These are phyloP conservation scores for Boletales sp. DNA, from an alignment of 768 basidiomycete species.

Conservation along the genomic window DNA sequence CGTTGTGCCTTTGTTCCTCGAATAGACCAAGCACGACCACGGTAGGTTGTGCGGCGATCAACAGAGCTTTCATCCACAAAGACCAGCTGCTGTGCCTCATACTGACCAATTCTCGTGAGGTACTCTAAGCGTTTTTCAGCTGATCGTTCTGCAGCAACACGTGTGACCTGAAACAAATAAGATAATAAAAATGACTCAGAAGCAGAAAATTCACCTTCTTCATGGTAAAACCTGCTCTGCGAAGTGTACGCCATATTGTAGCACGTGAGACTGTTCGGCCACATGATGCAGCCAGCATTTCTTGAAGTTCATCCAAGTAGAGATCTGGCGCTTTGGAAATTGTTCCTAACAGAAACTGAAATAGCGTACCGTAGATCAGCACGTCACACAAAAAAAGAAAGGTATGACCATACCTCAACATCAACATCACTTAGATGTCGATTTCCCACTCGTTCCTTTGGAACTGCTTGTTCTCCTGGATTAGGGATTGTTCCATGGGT, in stretches of 20 bases:
- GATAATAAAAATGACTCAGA: too few species aligned
- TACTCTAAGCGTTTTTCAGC: background rate
- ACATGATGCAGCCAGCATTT: background rate
- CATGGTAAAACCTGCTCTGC: background rate
- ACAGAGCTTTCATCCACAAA: background rate
- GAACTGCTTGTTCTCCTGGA: too few species aligned
- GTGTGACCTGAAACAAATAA: background rate
- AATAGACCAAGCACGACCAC: background rate
- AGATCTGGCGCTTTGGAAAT: background rate
- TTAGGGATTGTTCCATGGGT: too few species aligned
- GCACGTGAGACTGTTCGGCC: background rate
- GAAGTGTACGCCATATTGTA: background rate
- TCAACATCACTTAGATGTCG: too few species aligned
- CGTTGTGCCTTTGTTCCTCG: too few species aligned
- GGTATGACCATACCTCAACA: too few species aligned
- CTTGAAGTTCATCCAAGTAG: background rate
- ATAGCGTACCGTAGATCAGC: too few species aligned
- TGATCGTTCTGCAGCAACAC: background rate
- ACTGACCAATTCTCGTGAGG: background rate
- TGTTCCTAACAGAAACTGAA: background rate
- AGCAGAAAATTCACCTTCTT: background rate
- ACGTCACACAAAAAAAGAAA: too few species aligned
- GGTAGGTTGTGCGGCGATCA: background rate
- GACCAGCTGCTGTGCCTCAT: background rate
- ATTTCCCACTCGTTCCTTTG: too few species aligned